Conservation (phyloP, 2,329 filamentous ascomycete species). For the Phyllosticta paracitricarpa region DNA sequence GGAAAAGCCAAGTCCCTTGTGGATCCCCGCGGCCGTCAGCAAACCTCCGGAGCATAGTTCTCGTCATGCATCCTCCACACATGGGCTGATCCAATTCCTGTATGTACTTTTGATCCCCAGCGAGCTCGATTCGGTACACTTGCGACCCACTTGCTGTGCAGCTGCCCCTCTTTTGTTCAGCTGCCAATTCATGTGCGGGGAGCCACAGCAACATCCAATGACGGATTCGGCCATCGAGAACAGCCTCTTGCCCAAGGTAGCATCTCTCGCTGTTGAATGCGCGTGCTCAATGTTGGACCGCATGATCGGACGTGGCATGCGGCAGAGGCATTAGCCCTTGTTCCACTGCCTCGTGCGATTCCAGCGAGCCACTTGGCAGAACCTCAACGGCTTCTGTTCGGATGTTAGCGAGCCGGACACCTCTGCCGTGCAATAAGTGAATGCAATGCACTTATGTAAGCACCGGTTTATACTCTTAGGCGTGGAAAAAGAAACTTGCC, state of each 20-base stretch:
- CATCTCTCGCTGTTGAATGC: not conserved
- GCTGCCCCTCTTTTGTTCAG: not conserved
- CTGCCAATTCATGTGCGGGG: not conserved
- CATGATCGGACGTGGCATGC: not conserved
- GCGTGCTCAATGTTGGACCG: not conserved
- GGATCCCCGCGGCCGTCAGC: not conserved
- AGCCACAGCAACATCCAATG: not conserved
- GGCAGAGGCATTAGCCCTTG: not conserved
- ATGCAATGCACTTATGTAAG: not conserved
- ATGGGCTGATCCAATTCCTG: not conserved
- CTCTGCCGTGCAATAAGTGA: not conserved
- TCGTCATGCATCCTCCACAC: not conserved
- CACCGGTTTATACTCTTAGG: conserved; percentile 6
- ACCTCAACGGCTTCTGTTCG: not conserved
- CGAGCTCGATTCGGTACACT: not conserved
- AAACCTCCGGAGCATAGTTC: not conserved
- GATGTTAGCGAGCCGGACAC: not conserved
- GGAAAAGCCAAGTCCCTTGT: not conserved
- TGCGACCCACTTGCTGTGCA: not conserved
- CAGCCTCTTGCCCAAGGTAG: not conserved
- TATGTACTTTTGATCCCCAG: not conserved
- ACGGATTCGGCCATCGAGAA: not conserved
- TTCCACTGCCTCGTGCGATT: not conserved
- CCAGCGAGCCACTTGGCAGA: not conserved
- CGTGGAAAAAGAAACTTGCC: not conserved